Conservation (phyloP, 805 yeast species). For the Nakazawaea wickerhamii region DNA sequence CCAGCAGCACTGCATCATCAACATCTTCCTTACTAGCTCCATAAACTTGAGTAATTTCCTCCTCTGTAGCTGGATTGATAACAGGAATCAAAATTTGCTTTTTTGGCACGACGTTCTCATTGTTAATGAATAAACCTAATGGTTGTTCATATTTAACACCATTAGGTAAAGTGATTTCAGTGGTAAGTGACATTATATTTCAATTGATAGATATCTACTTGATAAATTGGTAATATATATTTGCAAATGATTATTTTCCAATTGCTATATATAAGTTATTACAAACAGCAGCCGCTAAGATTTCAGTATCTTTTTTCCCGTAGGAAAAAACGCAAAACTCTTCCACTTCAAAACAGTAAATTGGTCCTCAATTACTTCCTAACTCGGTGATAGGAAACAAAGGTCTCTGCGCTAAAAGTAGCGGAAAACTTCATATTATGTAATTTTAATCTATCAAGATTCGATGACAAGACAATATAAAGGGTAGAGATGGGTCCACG, state of each 20-base stretch:
- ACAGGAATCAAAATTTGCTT: slow-evolving; percentile 56
- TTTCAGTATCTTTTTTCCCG: no score
- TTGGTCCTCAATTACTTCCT: neutral
- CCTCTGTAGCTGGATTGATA: slow-evolving; percentile 61
- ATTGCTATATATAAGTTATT: no score
- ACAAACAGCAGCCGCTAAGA: no score
- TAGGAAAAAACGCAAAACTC: no score
- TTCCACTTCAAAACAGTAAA: neutral
- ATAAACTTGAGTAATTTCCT: slow-evolving; percentile 50
- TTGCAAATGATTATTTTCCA: no score
- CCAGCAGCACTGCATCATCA: slow-evolving; percentile 64
- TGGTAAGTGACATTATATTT: slow-evolving; percentile 4
- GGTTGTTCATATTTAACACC: slow-evolving; percentile 41
- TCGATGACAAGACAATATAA: no score
- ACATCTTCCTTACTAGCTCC: slow-evolving; percentile 56
- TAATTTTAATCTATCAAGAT: no score
- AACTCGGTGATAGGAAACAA: no score
- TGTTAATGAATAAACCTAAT: slow-evolving; percentile 60
- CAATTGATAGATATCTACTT: neutral
- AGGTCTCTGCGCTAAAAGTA: no score
- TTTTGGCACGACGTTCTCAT: slow-evolving; percentile 52
- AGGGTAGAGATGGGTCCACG: no score
- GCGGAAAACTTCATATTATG: no score
- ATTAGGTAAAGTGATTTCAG: slow-evolving; percentile 57
- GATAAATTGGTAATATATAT: no score